Conservation (phyloP, 495 filamentous ascomycete genomes). For the Ramalina intermedia region DNA sequence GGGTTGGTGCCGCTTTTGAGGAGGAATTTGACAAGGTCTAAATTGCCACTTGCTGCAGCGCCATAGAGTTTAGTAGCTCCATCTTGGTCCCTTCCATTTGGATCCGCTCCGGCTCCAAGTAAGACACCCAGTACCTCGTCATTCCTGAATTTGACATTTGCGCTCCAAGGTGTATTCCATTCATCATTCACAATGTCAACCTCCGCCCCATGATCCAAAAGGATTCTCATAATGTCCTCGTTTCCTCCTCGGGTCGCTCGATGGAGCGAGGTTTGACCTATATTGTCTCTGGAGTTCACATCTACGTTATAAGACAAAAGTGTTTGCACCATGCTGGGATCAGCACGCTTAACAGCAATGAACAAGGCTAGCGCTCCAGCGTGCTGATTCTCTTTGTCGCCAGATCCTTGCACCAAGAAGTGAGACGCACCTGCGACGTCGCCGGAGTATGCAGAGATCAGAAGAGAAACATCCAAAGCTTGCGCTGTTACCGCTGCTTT, state of each 20-base stretch:
- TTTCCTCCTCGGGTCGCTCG: conserved; percentile 7
- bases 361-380: not conserved
- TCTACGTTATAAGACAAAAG: not conserved
- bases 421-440: conserved; percentile 1
- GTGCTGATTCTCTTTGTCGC: conserved; percentile 1
- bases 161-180: conserved; percentile 4
- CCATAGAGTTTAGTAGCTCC: no score
- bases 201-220: not conserved
- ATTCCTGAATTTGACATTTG: no score
- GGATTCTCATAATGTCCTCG: conserved; percentile 3
- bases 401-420: not conserved
- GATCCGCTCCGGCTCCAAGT: no score
- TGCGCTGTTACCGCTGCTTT: conserved; percentile 1
- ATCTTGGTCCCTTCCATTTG: no score
- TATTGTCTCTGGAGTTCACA: conserved; percentile 57
- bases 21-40: conserved; percentile 8
- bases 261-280: conserved; percentile 42
- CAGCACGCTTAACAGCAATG: not conserved
- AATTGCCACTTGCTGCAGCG: no score
- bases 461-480: conserved; percentile 1
- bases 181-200: conserved; percentile 12
- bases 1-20: conserved; percentile 13
- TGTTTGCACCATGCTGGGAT: not conserved
- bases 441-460: conserved; percentile 1
- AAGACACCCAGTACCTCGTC: no score